A percentile compares a stretch with the other conserved stretches of the same genome.
phyloP scores from a whole-genome alignment of 116 monocot species.

The Trichopus zeylanicus region DNA sequence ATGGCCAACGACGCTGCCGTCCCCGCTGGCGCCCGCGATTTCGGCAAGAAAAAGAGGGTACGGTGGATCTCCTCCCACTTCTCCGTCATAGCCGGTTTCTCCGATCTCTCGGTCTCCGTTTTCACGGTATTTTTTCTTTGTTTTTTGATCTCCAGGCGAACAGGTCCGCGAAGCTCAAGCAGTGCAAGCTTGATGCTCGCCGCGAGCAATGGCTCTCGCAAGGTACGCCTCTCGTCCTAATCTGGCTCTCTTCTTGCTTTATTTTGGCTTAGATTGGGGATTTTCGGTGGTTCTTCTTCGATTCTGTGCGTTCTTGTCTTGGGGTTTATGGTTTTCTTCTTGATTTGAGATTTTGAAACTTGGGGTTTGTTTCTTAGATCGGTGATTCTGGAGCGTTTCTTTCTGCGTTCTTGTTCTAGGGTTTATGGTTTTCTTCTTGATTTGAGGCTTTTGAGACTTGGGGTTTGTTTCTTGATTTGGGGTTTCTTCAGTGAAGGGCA shows the following conservation, averaged over 20 bases:
- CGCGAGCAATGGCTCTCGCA: constrained; percentile 85
- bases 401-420: background rate
- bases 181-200: constrained; percentile 72
- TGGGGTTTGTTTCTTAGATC: too few relatives aligned
- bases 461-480: constrained; percentile 1
- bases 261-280: too few relatives aligned
- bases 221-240: too few relatives aligned
- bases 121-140: background rate
- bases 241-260: too few relatives aligned
- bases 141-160: constrained; percentile 25
- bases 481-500: constrained; percentile 27
- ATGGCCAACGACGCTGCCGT: constrained; percentile 20
- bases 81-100: too few relatives aligned
- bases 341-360: too few relatives aligned
- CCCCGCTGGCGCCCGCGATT: constrained; percentile 17
- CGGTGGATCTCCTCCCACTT: background rate
- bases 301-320: background rate
- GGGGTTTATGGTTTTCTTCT: background rate
- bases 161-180: constrained; percentile 69
- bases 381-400: background rate
- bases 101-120: background rate
- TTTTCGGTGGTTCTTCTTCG: background rate
- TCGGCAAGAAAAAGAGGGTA: constrained; percentile 47
- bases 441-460: background rate
- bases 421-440: background rate